Evolutionary conservation across 306 rosid genomes (phyloP).

Genomic region (Crataegus laevigata): DNA sequence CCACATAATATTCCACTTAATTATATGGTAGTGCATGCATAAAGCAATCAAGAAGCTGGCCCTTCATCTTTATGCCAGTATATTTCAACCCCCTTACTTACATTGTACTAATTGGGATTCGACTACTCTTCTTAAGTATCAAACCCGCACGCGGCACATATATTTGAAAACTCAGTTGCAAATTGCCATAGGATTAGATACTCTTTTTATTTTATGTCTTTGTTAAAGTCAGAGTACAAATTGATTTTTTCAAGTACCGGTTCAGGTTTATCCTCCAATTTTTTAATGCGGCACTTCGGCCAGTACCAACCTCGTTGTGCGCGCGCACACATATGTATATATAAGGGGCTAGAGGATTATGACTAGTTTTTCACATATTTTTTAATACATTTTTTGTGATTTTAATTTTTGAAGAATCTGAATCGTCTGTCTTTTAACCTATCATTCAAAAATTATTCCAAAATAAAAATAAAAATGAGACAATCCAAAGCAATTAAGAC

Average conservation of each 20-base stretch:
- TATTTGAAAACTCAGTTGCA: background rate
- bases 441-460: too few relatives aligned
- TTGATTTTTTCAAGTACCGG: background rate
- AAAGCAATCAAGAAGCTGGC: background rate
- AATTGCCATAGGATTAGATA: background rate
- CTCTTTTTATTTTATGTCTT: background rate
- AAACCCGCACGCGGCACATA: background rate
- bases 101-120: background rate
- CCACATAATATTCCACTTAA: background rate
- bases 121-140: background rate
- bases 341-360: background rate
- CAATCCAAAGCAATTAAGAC: too few relatives aligned
- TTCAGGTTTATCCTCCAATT: background rate
- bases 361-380: too few relatives aligned
- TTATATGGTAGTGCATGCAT: background rate
- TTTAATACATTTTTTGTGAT: too few relatives aligned
- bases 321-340: too few relatives aligned
- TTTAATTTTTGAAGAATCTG: too few relatives aligned
- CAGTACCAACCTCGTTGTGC: background rate
- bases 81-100: background rate
- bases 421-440: too few relatives aligned
- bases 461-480: too few relatives aligned
- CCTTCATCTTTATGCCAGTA: background rate
- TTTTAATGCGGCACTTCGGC: background rate
- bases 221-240: background rate